phyloP scores from a whole-genome alignment of 176 grass and related monocot species.

The Juncus inflexus region DNA sequence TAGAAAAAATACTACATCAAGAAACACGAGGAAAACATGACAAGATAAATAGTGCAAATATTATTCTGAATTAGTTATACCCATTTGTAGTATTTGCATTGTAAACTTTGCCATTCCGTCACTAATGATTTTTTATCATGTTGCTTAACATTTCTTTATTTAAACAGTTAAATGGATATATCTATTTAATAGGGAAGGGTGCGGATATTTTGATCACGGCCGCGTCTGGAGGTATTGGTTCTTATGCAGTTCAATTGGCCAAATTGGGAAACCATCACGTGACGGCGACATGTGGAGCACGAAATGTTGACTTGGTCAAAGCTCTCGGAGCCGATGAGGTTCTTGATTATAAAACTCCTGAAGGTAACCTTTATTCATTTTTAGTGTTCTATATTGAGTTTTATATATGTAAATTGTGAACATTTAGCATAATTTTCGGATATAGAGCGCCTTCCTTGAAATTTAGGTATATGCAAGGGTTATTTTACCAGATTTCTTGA shows the following conservation, averaged over 20 bases:
- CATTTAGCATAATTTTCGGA: not conserved
- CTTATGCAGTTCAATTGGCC: slow-evolving; percentile 25
- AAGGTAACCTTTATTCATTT: slow-evolving; percentile 2
- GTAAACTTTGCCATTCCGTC: too few species aligned
- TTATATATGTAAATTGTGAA: not conserved
- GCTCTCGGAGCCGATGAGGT: slow-evolving; percentile 31
- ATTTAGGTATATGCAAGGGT: not conserved
- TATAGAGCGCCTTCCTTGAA: too few species aligned
- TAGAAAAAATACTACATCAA: too few species aligned
- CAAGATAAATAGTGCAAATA: too few species aligned
- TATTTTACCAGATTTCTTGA: not conserved
- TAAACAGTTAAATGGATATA: too few species aligned
- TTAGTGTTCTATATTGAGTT: not conserved
- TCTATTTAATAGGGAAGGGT: too few species aligned
- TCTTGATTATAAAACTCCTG: slow-evolving; percentile 29
- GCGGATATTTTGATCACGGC: slow-evolving; percentile 16
- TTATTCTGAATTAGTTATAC: too few species aligned
- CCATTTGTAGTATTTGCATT: too few species aligned
- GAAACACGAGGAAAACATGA: too few species aligned
- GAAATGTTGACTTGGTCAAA: slow-evolving; percentile 24
- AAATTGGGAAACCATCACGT: slow-evolving; percentile 20
- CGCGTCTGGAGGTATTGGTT: slow-evolving; percentile 19
- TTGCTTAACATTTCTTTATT: too few species aligned
- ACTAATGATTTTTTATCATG: too few species aligned
- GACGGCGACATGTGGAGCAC: slow-evolving; percentile 31